Evolutionary conservation across 805 yeast genomes (phyloP), one percentile per base, ranked within the genome.

Genomic region (Starmerella vaccinii): DNA sequence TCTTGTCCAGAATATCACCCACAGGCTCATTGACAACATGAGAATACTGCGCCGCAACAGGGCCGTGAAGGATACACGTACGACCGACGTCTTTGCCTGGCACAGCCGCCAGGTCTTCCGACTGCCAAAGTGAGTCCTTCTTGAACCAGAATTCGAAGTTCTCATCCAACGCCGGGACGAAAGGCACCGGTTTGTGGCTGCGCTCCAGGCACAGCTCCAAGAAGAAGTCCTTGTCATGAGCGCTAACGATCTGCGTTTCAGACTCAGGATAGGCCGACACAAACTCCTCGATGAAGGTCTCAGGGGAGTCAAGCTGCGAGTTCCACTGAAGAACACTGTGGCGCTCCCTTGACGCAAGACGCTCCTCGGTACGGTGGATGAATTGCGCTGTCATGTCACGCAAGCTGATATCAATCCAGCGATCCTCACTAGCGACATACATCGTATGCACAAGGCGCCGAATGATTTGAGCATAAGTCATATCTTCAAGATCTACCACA

Each of bases 121-220:
- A 84, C 76, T 92, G 99, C 98, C 98, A 92, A 68, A 92, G 76
- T 27, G 97, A 90, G 70, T 92, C 99, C 74, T 92, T 92, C 80
- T 92, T 92, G 80, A 92, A 92, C 78, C 84, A 92, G 65, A 82
- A 81, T 70, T 92, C 97, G 63, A 92, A 87, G 73, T 86, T 84
- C 59, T 86, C 94, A 65, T 92, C 95, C 67, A 92, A 76, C 19
- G 86, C 84, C 47, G 99, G 99, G 61, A 92, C 89, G 61, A 92
- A 92, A 57, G 98, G 98, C 65, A 88, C 96, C 30, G 99, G 99
- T 72, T 92, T 92, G 73, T 90, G 97, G 54, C 71, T 64, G 61
- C 95, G 95, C 64, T 80, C 80, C 58, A 80, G 75, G 66, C 95
- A 85, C 62, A 82, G 74, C 67, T 79, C 78, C 70, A 92, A 76